Base-by-base conservation (phyloP, 179 eudicot species). In the Gypsophila paniculata region DNA sequence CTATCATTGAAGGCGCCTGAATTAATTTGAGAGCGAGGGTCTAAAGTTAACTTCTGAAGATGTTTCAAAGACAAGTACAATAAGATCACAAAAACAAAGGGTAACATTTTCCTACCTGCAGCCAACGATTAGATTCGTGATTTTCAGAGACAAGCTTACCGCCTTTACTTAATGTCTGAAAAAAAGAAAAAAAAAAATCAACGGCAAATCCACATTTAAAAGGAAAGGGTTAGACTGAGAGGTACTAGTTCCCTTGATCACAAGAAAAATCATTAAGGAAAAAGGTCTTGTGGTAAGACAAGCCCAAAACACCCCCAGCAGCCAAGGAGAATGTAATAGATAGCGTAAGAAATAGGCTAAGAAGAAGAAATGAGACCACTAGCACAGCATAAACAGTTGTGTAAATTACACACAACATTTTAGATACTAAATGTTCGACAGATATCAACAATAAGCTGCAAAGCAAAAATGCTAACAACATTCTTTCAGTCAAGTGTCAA, bases 71-170 rank as follows among this genome's bases (percentile, higher is more conserved):
- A 26, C 65, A 69, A 49, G 70, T 19, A 42, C 25, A 22, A 21
- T 15, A 58, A 52, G 60, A 17, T 49, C 62, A 39, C 4, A 48
- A 46, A 29, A 60, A 22, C n/a, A 11, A 69, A 17, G 46, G 19
- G 55, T 18, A 66, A 32, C 64, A n/a, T 3, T 44, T 57, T 57
- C 83, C 70, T 83, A 93, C 98, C 83, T 91, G 97, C 81, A 93
- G 79, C 98, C 98, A 93, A 66, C 94, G 91, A 75, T 82, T 76
- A 74, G 91, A 88, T 78, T 91, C 98, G 60, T 79, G 75, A 61
- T 86, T 86, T 84, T 93, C 97, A 81, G 81, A 83, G 58, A 89
- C 80, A 72, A 88, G 84, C 79, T 90, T 88, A 61, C 89, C 97
- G 63, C 87, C 83, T 86, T 93, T 86, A 66, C 77, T 88, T 39